phyloP scores from a whole-genome alignment of 169 alveolate genomes.

The Plasmodium gonderi region DNA sequence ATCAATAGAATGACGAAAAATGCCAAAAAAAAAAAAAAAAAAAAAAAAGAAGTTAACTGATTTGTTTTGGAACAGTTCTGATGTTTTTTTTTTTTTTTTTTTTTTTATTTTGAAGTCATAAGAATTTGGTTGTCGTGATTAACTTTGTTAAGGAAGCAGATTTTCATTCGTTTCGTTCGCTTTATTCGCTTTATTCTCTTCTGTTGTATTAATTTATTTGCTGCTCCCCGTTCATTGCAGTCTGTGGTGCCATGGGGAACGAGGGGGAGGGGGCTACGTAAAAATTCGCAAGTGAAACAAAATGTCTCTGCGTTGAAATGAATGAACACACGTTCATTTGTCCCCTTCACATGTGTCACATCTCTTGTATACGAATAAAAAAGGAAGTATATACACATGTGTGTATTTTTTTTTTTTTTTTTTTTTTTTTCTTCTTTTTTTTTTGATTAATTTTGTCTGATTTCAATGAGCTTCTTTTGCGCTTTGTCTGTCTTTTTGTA shows the following conservation, averaged over 20 bases:
- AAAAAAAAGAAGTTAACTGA: neutral
- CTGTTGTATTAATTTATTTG: neutral
- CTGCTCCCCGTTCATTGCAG: no score
- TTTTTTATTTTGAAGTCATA: neutral
- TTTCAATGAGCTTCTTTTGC: neutral
- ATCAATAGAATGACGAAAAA: neutral
- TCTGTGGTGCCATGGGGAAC: no score
- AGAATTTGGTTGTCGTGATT: neutral
- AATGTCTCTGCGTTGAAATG: neutral
- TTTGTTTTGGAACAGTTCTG: neutral
- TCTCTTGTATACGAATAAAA: no score
- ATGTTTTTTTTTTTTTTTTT: neutral
- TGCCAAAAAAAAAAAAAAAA: neutral
- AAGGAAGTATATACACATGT: neutral
- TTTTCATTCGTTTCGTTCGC: neutral
- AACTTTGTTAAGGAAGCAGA: neutral
- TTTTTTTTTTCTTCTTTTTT: neutral
- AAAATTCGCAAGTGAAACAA: neutral
- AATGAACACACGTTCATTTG: neutral
- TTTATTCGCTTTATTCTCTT: neutral
- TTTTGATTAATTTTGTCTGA: neutral
- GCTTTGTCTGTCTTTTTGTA: neutral
- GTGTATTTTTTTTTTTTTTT: neutral
- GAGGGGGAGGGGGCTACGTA: no score
- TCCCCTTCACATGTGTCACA: neutral